These are phyloP conservation scores for Cephalotrichum gorgonifer DNA, from an alignment of 2,329 filamentous ascomycete species.

Conservation along the genomic window DNA sequence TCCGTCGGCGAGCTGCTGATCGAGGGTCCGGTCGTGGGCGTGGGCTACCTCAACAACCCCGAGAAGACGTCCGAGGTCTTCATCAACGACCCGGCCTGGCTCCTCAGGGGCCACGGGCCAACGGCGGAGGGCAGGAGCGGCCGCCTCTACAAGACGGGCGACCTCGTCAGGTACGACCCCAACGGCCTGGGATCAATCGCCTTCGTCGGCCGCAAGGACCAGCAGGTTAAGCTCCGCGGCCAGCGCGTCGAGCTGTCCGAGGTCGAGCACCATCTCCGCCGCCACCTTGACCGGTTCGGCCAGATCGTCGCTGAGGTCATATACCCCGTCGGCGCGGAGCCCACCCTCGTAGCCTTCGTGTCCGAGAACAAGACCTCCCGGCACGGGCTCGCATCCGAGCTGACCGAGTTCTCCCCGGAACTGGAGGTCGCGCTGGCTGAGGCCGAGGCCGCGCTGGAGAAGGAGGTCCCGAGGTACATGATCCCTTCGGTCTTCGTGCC, in stretches of 20 bases:
- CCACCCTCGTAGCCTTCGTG: conserved; percentile 35
- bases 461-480: conserved; percentile 33
- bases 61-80: conserved; percentile 49
- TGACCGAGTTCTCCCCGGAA: conserved; percentile 20
- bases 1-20: conserved; percentile 42
- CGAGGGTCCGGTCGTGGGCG: conserved; percentile 49
- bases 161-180: conserved; percentile 42
- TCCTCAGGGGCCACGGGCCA: conserved; percentile 27
- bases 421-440: conserved; percentile 17
- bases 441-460: conserved; percentile 20
- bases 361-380: conserved; percentile 20
- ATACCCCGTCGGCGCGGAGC: conserved; percentile 30
- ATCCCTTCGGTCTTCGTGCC: conserved; percentile 36
- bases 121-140: conserved; percentile 24
- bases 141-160: conserved; percentile 49
- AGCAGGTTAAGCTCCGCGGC: conserved; percentile 58
- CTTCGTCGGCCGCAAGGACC: conserved; percentile 54
- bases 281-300: conserved; percentile 29
- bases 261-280: conserved; percentile 37
- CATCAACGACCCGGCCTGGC: conserved; percentile 44
- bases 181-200: conserved; percentile 43
- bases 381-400: conserved; percentile 9
- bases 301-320: conserved; percentile 38
- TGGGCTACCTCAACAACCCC: conserved; percentile 49
- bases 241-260: conserved; percentile 52